Percentiles rank a stretch among this genome's conserved stretches.
Conservation (phyloP, 768 basidiomycete species). For the Vararia minispora region DNA sequence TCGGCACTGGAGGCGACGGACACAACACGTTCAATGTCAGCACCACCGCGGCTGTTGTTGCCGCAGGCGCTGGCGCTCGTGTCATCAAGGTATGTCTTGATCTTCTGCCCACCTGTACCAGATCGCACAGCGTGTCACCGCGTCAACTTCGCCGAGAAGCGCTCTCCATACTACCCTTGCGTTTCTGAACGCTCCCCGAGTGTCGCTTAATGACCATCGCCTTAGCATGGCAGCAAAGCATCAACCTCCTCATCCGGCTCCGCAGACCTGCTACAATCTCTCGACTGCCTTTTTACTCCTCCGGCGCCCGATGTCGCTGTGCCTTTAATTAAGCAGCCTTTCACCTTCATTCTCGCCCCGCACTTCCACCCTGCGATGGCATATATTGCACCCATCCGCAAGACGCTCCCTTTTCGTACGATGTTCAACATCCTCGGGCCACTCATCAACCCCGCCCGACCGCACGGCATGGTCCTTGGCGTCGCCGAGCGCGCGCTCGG, state of each 20-base stretch:
- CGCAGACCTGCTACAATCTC: constrained; percentile 80
- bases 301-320: constrained; percentile 47
- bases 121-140: too few relatives aligned
- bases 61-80: constrained; percentile 87
- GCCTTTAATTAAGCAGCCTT: constrained; percentile 57
- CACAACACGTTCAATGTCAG: constrained; percentile 96
- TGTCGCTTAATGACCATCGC: too few relatives aligned
- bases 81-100: constrained; percentile 69
- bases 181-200: too few relatives aligned
- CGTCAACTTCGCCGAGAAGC: too few relatives aligned
- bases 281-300: constrained; percentile 65
- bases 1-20: constrained; percentile 92
- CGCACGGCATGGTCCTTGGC: constrained; percentile 84
- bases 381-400: constrained; percentile 72
- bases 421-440: constrained; percentile 96
- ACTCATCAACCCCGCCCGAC: constrained; percentile 82
- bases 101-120: background rate
- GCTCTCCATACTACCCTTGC: too few relatives aligned
- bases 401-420: constrained; percentile 84
- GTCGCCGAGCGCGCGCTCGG: constrained; percentile 80
- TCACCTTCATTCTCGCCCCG: constrained; percentile 89
- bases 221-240: constrained; percentile 80
- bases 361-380: constrained; percentile 88
- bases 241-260: constrained; percentile 93
- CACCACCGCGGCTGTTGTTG: constrained; percentile 87